phyloP scores from a whole-genome alignment of 1,139 yeast species.

The Suhomyces choctaworum region DNA sequence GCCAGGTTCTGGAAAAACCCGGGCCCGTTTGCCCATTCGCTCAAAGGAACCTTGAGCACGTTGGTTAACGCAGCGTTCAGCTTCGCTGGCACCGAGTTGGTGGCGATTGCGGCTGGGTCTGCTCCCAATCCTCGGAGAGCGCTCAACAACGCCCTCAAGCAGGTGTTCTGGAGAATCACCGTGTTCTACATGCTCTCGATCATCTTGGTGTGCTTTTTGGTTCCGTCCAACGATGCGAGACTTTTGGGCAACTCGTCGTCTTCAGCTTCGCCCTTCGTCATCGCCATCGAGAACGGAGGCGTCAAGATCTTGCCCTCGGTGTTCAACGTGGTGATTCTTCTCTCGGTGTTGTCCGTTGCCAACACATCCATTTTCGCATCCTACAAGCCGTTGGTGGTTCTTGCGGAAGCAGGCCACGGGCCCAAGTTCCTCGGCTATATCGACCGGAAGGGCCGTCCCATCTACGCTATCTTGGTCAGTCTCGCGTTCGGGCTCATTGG shows the following conservation, averaged over 20 bases:
- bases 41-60: slow-evolving; percentile 23
- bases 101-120: slow-evolving; percentile 27
- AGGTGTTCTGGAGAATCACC: slow-evolving; percentile 25
- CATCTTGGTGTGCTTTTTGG: slow-evolving; percentile 23
- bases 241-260: slow-evolving; percentile 26
- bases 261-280: slow-evolving; percentile 22
- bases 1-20: slow-evolving; percentile 22
- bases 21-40: slow-evolving; percentile 24
- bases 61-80: slow-evolving; percentile 26
- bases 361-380: slow-evolving; percentile 36
- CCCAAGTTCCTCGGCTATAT: slow-evolving; percentile 32
- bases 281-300: slow-evolving; percentile 28
- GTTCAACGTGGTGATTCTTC: slow-evolving; percentile 34
- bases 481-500: slow-evolving; percentile 18
- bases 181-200: slow-evolving; percentile 26
- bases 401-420: slow-evolving; percentile 36
- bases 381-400: slow-evolving; percentile 32
- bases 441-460: slow-evolving; percentile 33
- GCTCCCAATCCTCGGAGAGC: slow-evolving; percentile 24
- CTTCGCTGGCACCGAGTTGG: slow-evolving; percentile 28
- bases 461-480: slow-evolving; percentile 28
- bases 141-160: slow-evolving; percentile 25
- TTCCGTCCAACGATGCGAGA: slow-evolving; percentile 20
- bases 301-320: slow-evolving; percentile 33
- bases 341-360: slow-evolving; percentile 36